Conservation (phyloP, 129 eudicot species). For the Mikania micrantha region DNA sequence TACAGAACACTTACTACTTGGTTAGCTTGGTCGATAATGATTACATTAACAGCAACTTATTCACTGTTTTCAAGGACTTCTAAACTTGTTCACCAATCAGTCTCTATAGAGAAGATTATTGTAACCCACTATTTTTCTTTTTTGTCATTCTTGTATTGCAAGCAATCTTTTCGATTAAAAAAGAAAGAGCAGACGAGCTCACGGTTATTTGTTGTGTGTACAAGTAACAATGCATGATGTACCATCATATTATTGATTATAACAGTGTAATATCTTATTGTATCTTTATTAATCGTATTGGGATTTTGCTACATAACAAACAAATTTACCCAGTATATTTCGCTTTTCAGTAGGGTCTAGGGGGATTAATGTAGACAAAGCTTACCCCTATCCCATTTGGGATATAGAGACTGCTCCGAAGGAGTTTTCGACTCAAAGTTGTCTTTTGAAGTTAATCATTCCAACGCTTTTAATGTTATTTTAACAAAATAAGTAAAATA, state of each 20-base stretch:
- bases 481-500: too few species aligned
- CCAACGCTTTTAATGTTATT: too few species aligned
- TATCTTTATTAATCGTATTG: neutral
- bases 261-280: constrained; percentile 5
- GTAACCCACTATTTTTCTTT: constrained; percentile 3
- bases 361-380: too few species aligned
- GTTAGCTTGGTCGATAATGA: constrained; percentile 95
- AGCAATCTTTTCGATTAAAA: constrained; percentile 10
- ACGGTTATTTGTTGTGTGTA: neutral
- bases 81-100: constrained; percentile 7
- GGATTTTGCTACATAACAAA: neutral
- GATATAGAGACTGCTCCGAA: too few species aligned
- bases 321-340: too few species aligned
- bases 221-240: constrained; percentile 18
- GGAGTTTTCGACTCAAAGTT: too few species aligned
- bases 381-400: too few species aligned
- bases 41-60: constrained; percentile 61
- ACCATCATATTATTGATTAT: constrained; percentile 6
- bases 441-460: too few species aligned
- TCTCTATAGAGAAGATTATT: constrained; percentile 15
- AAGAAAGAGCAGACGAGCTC: constrained; percentile 1
- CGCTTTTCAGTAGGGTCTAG: too few species aligned
- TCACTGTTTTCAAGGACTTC: constrained; percentile 53
- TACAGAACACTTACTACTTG: constrained; percentile 68
- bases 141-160: constrained; percentile 9